Conservation (phyloP, 306 rosid genomes). For the Medicago lupulina region DNA sequence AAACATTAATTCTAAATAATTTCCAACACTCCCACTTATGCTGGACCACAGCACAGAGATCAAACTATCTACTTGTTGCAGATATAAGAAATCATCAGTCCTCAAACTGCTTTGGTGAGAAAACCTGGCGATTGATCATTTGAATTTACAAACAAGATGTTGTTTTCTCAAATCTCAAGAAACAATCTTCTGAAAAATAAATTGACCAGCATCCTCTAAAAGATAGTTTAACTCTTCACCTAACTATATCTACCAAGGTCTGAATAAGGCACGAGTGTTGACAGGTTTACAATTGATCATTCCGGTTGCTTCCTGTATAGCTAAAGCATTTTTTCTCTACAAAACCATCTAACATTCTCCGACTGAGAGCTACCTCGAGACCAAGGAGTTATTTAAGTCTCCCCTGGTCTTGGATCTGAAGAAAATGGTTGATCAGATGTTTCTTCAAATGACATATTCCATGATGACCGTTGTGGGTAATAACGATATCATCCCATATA, state of each 20-base stretch:
- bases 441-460: neutral
- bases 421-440: neutral
- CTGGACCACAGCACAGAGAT: neutral
- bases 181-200: neutral
- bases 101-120: too few relatives aligned
- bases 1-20: neutral
- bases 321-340: neutral
- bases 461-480: neutral
- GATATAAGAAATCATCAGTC: too few relatives aligned
- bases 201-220: neutral
- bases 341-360: neutral
- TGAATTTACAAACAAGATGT: neutral
- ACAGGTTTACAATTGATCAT: neutral
- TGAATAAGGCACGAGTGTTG: neutral
- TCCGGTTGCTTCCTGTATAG: neutral
- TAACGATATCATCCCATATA: neutral
- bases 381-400: neutral
- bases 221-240: neutral
- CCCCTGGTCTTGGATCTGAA: neutral
- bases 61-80: too few relatives aligned
- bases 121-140: too few relatives aligned
- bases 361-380: constrained; percentile 5
- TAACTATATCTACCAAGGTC: neutral
- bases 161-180: neutral
- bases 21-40: neutral